These are phyloP conservation scores for Moelleriella libera DNA, from an alignment of 2,329 filamentous ascomycete genomes.

Conservation along the genomic window DNA sequence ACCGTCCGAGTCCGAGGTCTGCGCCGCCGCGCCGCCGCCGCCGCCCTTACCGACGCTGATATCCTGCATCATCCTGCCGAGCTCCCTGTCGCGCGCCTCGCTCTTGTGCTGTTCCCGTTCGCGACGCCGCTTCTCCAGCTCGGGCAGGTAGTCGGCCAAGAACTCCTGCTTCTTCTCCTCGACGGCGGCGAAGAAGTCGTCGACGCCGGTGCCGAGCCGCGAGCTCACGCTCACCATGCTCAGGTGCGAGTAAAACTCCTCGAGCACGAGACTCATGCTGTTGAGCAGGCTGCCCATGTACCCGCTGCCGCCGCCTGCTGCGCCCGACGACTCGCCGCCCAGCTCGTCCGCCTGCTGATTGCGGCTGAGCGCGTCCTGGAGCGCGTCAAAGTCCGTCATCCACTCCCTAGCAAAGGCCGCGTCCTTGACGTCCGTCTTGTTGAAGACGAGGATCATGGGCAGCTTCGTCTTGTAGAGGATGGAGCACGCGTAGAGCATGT, in stretches of 20 bases:
- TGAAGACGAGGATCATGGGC: conserved; percentile 98
- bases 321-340: conserved; percentile 61
- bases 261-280: conserved; percentile 94
- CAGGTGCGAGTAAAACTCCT: conserved; percentile 93
- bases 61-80: conserved; percentile 89
- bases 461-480: conserved; percentile 98
- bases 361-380: conserved; percentile 68
- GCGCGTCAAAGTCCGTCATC: conserved; percentile 98
- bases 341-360: conserved; percentile 50
- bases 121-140: conserved; percentile 64
- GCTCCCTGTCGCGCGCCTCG: conserved; percentile 59
- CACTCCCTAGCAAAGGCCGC: conserved; percentile 88
- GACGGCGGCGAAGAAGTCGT: conserved; percentile 88
- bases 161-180: conserved; percentile 81
- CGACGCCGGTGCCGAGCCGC: conserved; percentile 81
- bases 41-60: conserved; percentile 41
- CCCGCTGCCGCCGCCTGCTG: conserved; percentile 61
- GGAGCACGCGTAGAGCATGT: conserved; percentile 98
- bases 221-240: conserved; percentile 88
- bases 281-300: conserved; percentile 96
- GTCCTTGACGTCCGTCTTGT: conserved; percentile 94
- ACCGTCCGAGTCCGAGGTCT: conserved; percentile 13
- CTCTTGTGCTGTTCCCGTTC: conserved; percentile 66
- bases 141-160: conserved; percentile 77
- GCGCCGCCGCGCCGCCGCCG: conserved; percentile 24